These are phyloP conservation scores for Schrenkiella parvula DNA, from an alignment of 345 rosid species.

Conservation along the genomic window DNA sequence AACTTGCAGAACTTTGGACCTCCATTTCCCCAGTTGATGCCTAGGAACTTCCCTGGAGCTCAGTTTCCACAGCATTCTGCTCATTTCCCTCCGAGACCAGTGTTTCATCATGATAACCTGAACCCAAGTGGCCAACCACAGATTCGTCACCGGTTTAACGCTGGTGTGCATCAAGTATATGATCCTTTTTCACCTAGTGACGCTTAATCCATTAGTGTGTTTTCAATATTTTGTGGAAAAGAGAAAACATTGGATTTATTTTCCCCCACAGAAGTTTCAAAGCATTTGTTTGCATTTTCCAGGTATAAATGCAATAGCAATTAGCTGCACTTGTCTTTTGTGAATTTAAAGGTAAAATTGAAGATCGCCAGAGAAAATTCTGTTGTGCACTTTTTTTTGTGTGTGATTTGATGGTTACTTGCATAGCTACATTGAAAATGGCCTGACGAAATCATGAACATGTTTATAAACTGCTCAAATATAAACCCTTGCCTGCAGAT, in stretches of 20 bases:
- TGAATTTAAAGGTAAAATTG: background rate
- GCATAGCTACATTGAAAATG: background rate
- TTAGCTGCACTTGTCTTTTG: background rate
- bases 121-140: slow-evolving; percentile 32
- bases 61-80: slow-evolving; percentile 39
- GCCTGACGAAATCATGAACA: background rate
- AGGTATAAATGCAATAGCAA: slow-evolving; percentile 1
- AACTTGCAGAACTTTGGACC: slow-evolving; percentile 41
- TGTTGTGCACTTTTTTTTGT: background rate
- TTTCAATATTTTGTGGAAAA: background rate
- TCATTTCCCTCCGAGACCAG: slow-evolving; percentile 53
- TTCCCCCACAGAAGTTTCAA: background rate
- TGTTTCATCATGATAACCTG: slow-evolving; percentile 38
- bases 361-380: background rate
- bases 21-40: slow-evolving; percentile 41
- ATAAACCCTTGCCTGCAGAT: background rate
- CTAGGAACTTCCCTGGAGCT: slow-evolving; percentile 41
- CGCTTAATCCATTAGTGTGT: background rate
- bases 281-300: background rate
- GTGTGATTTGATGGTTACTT: background rate
- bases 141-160: slow-evolving; percentile 38
- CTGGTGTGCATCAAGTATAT: slow-evolving; percentile 56
- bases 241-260: background rate
- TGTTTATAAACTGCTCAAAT: background rate
- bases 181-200: slow-evolving; percentile 87